Percentiles rank a stretch among this genome's conserved stretches.
These are phyloP conservation scores for Coniochaeta ligniaria DNA, from an alignment of 2,329 filamentous ascomycete genomes.

Conservation along the genomic window DNA sequence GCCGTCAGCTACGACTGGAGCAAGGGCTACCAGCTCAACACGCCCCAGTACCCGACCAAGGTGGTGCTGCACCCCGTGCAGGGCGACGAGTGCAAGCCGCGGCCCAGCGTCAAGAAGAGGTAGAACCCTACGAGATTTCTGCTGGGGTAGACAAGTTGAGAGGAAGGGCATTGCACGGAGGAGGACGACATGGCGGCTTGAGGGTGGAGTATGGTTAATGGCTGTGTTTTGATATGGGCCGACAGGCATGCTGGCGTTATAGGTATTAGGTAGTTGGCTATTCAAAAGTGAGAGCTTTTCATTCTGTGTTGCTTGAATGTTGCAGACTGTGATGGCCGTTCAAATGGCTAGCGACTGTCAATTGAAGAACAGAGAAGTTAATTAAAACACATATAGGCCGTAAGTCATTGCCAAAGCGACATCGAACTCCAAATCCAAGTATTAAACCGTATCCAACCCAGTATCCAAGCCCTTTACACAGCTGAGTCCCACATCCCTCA, in stretches of 20 bases:
- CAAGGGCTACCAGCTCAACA: slow-evolving; percentile 89
- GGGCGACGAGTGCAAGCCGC: slow-evolving; percentile 54
- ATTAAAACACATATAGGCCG: background rate
- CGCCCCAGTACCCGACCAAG: slow-evolving; percentile 65
- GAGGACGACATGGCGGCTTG: background rate
- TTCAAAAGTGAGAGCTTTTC: background rate
- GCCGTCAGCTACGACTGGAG: slow-evolving; percentile 97
- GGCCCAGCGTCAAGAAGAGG: slow-evolving; percentile 53
- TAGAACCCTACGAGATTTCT: slow-evolving; percentile 28
- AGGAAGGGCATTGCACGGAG: too few species aligned
- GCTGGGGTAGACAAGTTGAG: background rate
- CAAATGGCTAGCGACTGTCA: too few species aligned
- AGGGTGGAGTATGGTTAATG: background rate
- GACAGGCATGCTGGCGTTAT: background rate
- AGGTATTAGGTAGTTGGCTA: background rate
- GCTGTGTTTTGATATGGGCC: background rate
- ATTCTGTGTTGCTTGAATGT: background rate
- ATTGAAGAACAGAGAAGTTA: background rate
- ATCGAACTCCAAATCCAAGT: background rate
- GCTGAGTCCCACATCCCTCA: background rate
- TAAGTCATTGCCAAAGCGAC: background rate
- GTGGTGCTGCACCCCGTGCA: slow-evolving; percentile 77
- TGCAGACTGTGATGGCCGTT: too few species aligned
- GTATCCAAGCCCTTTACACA: too few species aligned
- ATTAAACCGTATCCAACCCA: background rate